phyloP scores from a whole-genome alignment of 2,329 filamentous ascomycete species.

The Hymenoscyphus scutula region DNA sequence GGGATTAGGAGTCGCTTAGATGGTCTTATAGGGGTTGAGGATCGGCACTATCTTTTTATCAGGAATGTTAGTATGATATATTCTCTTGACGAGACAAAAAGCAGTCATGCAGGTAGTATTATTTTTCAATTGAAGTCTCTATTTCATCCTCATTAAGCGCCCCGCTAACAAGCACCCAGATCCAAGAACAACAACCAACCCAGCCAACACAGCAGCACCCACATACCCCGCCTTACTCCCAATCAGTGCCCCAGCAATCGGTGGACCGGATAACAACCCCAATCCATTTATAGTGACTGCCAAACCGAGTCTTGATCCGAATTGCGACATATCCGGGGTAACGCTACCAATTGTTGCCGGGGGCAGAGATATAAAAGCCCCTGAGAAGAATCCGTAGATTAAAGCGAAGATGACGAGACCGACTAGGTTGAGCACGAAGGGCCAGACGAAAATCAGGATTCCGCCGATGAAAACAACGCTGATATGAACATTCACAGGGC shows the following conservation, averaged over 20 bases:
- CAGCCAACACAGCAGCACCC: slow-evolving; percentile 11
- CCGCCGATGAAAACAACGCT: slow-evolving; percentile 45
- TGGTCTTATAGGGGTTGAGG: too few species aligned
- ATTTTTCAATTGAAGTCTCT: too few species aligned
- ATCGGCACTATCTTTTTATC: too few species aligned
- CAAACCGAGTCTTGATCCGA: slow-evolving; percentile 18
- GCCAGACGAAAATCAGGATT: slow-evolving; percentile 55
- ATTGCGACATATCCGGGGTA: slow-evolving; percentile 16
- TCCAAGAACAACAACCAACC: slow-evolving; percentile 4
- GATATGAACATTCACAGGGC: slow-evolving; percentile 26
- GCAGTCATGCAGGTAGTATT: too few species aligned
- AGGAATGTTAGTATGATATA: too few species aligned
- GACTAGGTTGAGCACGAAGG: slow-evolving; percentile 44
- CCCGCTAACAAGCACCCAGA: not conserved
- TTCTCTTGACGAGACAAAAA: too few species aligned
- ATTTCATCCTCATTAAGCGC: too few species aligned
- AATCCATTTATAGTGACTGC: slow-evolving; percentile 13
- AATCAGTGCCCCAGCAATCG: slow-evolving; percentile 21
- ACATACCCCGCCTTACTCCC: slow-evolving; percentile 8
- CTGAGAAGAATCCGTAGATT: slow-evolving; percentile 62
- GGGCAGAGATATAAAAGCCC: slow-evolving; percentile 39
- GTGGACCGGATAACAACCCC: slow-evolving; percentile 15
- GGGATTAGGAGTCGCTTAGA: too few species aligned
- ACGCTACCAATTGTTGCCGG: slow-evolving; percentile 12
- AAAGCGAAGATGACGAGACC: slow-evolving; percentile 61